Evolutionary conservation across 2,329 filamentous ascomycete species (phyloP).

Genomic region (Phialophora tarda): DNA sequence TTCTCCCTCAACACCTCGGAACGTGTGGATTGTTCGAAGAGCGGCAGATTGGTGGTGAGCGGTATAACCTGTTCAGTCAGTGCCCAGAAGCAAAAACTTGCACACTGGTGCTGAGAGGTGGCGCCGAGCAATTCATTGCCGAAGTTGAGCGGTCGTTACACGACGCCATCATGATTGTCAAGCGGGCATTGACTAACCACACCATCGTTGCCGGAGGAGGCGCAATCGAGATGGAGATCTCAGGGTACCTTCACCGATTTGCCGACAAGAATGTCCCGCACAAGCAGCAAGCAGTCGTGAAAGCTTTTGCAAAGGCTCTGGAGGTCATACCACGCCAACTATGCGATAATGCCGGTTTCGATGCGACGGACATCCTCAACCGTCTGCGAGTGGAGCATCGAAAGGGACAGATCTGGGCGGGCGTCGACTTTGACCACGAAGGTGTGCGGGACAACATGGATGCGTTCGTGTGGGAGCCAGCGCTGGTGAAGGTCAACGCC

Average conservation of each 20-base stretch:
- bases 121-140: conserved; percentile 98
- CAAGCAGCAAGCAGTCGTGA: conserved; percentile 98
- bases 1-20: conserved; percentile 84
- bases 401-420: conserved; percentile 90
- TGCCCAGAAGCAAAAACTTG: conserved; percentile 96
- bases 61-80: conserved; percentile 98
- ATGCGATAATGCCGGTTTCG: conserved; percentile 98
- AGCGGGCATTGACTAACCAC: conserved; percentile 93
- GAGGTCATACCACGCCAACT: conserved; percentile 96
- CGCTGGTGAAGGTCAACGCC: conserved; percentile 94
- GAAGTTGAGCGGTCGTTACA: conserved; percentile 97
- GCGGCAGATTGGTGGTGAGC: conserved; percentile 94
- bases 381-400: conserved; percentile 93
- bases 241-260: conserved; percentile 87
- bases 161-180: conserved; percentile 99
- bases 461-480: conserved; percentile 96
- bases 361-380: conserved; percentile 97
- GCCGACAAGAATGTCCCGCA: conserved; percentile 90
- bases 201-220: conserved; percentile 95
- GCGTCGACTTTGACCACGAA: conserved; percentile 92
- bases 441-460: conserved; percentile 94
- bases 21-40: conserved; percentile 92
- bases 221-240: conserved; percentile 95
- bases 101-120: conserved; percentile 91
- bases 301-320: conserved; percentile 94